Conservation (phyloP, 2,329 filamentous ascomycete genomes). For the Elsinoe fawcettii region DNA sequence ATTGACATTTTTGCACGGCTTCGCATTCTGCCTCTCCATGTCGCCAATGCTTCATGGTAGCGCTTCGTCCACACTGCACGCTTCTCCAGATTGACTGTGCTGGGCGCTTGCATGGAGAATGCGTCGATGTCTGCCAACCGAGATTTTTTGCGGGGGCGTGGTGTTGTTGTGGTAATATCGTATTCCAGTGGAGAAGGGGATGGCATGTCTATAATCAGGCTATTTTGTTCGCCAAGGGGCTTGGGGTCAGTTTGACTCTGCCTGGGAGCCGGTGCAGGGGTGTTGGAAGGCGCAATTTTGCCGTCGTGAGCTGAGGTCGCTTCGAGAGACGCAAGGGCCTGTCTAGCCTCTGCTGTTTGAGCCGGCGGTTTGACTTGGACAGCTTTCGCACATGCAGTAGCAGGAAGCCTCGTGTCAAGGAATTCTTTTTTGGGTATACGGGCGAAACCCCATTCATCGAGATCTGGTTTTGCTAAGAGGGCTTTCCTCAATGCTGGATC, state of each 20-base stretch:
- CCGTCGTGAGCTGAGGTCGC: background rate
- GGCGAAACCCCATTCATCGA: constrained; percentile 43
- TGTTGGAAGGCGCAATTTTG: background rate
- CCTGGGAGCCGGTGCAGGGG: background rate
- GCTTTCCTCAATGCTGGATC: constrained; percentile 17
- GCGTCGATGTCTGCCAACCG: background rate
- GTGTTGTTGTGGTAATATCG: background rate
- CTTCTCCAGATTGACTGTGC: background rate
- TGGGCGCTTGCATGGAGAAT: background rate
- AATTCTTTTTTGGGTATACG: background rate
- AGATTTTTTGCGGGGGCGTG: background rate
- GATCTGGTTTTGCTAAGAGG: constrained; percentile 23
- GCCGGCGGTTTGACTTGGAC: background rate
- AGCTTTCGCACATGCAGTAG: background rate
- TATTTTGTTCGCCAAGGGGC: too few species aligned
- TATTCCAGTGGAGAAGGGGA: background rate
- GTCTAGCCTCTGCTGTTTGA: background rate
- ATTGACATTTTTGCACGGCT: background rate
- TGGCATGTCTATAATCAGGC: too few species aligned
- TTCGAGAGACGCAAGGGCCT: background rate
- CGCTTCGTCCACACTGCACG: background rate
- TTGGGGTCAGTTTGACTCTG: background rate
- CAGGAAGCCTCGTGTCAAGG: background rate
- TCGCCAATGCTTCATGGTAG: background rate
- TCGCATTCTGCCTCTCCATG: background rate